phyloP scores from a whole-genome alignment of 345 rosid species.

The Sonneratia caseolaris region DNA sequence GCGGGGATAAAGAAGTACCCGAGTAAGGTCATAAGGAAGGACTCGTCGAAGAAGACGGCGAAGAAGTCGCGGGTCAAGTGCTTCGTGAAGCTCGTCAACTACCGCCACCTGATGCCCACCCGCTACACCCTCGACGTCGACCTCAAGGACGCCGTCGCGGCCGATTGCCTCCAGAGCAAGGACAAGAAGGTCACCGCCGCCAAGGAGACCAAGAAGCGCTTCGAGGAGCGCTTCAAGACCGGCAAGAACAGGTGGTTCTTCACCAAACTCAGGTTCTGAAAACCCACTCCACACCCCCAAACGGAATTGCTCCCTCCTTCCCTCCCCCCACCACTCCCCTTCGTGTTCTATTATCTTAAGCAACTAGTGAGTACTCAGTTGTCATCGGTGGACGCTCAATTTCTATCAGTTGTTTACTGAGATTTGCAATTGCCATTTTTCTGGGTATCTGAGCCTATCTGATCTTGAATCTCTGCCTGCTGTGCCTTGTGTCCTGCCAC shows the following conservation, averaged over 20 bases:
- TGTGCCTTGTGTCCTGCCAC: too few species aligned
- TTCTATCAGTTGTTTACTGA: too few species aligned
- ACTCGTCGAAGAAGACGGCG: conserved; percentile 5
- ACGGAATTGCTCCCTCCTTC: not conserved
- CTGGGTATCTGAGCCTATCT: too few species aligned
- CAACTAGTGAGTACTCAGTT: too few species aligned
- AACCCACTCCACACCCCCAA: not conserved
- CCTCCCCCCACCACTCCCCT: not conserved
- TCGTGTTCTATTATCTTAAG: not conserved
- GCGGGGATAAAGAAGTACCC: conserved; percentile 6
- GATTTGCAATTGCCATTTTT: too few species aligned
- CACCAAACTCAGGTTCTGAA: conserved; percentile 4
- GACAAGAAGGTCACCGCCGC: conserved; percentile 6
- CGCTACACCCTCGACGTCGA: conserved; percentile 2
- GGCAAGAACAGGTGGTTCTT: conserved; percentile 1
- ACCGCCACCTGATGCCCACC: conserved; percentile 6
- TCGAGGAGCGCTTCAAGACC: too few species aligned
- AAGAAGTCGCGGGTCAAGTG: conserved; percentile 6
- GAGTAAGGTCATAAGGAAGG: conserved; percentile 4
- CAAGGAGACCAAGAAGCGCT: conserved; percentile 4
- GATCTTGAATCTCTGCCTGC: too few species aligned
- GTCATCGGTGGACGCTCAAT: too few species aligned
- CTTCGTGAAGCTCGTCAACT: conserved; percentile 5
- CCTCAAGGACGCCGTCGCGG: not conserved
- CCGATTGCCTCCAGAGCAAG: conserved; percentile 6